Percentiles rank a stretch among this genome's conserved stretches.
Conservation (phyloP, 2,329 filamentous ascomycete species). For the Hymenoscyphus scutula region DNA sequence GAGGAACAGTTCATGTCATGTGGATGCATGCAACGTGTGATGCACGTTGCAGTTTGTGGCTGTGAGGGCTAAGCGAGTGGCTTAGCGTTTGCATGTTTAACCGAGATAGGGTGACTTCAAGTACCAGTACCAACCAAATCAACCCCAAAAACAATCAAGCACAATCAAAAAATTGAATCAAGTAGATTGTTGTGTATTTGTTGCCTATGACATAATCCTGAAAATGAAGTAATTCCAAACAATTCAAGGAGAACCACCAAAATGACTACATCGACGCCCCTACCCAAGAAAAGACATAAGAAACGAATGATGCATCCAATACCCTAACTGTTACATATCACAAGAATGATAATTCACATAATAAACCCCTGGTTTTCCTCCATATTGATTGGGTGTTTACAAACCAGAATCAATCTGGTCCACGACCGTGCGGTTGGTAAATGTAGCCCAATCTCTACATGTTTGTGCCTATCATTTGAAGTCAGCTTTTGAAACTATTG, state of each 20-base stretch:
- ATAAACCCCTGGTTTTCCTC: not conserved
- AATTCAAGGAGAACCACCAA: not conserved
- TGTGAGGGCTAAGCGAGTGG: not conserved
- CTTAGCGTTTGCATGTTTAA: not conserved
- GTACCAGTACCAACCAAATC: no score
- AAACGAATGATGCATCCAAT: not conserved
- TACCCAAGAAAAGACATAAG: not conserved
- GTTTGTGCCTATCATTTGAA: constrained; percentile 42
- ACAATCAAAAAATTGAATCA: not conserved
- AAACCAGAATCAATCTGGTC: constrained; percentile 36
- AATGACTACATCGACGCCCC: not conserved
- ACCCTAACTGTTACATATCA: not conserved
- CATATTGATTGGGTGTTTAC: not conserved
- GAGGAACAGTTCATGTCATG: not conserved
- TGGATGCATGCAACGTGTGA: not conserved
- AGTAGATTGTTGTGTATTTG: not conserved
- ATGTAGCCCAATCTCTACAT: constrained; percentile 50
- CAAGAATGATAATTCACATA: constrained; percentile 2
- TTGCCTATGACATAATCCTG: not conserved
- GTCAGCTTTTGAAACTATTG: not conserved
- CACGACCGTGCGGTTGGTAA: constrained; percentile 14
- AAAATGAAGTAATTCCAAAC: not conserved
- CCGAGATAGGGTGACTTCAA: no score
- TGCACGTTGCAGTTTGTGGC: not conserved
- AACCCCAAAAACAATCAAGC: no score